These are phyloP conservation scores for Dactylella cylindrospora DNA, from an alignment of 2,329 filamentous ascomycete genomes.

Conservation along the genomic window DNA sequence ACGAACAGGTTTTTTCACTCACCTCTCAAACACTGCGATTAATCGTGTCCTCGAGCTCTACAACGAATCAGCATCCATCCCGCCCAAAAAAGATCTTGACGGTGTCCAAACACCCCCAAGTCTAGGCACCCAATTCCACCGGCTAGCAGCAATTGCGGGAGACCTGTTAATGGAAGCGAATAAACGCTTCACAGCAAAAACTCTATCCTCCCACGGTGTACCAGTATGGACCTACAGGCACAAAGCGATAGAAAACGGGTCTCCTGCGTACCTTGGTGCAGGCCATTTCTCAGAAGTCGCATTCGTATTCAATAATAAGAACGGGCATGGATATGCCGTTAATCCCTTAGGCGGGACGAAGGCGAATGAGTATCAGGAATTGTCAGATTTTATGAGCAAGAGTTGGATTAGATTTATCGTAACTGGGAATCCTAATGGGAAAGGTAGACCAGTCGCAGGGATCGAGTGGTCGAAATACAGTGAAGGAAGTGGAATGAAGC, in stretches of 20 bases:
- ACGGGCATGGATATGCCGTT: conserved; percentile 46
- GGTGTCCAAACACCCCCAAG: conserved; percentile 45
- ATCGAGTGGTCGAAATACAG: conserved; percentile 50
- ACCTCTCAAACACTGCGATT: too few species aligned
- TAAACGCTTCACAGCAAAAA: conserved; percentile 59
- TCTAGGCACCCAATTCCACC: conserved; percentile 58
- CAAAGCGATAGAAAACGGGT: conserved; percentile 59
- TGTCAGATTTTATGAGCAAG: conserved; percentile 17
- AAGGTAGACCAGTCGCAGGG: conserved; percentile 19
- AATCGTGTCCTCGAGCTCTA: conserved; percentile 13
- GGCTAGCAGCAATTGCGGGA: conserved; percentile 59
- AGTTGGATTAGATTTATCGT: conserved; percentile 30
- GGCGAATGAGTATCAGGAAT: conserved; percentile 46
- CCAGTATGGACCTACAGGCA: conserved; percentile 65
- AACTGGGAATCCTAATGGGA: conserved; percentile 9
- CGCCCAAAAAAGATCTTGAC: conserved; percentile 25
- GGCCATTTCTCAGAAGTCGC: conserved; percentile 59
- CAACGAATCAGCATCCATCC: conserved; percentile 16
- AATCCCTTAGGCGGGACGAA: conserved; percentile 38
- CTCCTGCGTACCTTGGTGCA: conserved; percentile 54
- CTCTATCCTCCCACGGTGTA: conserved; percentile 56
- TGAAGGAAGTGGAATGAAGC: conserved; percentile 47
- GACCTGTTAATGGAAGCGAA: conserved; percentile 61
- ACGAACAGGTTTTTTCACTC: too few species aligned
- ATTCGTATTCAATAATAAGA: conserved; percentile 51